A percentile compares a stretch with the other conserved stretches of the same genome.
phyloP scores from a whole-genome alignment of 164 flowering plant species.

The Paratinospora sagittata region DNA sequence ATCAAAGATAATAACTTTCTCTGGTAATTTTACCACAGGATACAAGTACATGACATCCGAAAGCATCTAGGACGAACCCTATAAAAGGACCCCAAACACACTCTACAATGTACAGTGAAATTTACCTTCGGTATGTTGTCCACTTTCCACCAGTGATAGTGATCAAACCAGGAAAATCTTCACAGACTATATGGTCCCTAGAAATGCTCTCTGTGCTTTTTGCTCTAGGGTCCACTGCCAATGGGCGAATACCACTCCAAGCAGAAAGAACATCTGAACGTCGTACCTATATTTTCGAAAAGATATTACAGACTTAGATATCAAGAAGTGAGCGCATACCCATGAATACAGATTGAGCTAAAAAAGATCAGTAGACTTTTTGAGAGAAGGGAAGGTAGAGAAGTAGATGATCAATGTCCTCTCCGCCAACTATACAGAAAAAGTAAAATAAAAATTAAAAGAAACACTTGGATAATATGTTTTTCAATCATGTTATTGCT shows the following conservation, averaged over 20 bases:
- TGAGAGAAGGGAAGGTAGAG: background rate
- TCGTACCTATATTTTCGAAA: conserved; percentile 53
- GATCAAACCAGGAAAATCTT: conserved; percentile 90
- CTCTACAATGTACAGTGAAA: background rate
- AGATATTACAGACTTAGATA: background rate
- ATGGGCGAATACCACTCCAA: conserved; percentile 99
- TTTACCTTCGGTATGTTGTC: conserved; percentile 91
- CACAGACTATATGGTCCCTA: conserved; percentile 89
- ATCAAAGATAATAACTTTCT: background rate
- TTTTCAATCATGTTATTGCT: too few species aligned
- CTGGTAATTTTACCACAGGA: background rate
- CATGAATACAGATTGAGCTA: too few species aligned
- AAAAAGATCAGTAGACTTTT: too few species aligned
- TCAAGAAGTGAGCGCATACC: too few species aligned
- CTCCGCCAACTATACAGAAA: background rate
- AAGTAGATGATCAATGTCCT: background rate
- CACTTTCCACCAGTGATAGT: conserved; percentile 98
- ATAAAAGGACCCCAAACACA: background rate
- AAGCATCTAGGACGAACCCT: background rate
- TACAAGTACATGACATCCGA: background rate
- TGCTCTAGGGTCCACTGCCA: conserved; percentile 83
- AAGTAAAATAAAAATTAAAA: background rate
- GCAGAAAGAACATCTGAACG: conserved; percentile 97
- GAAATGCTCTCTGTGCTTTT: conserved; percentile 94
- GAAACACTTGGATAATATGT: background rate